Conservation (phyloP, 169 alveolate species). For the Plasmodium coatneyi region DNA sequence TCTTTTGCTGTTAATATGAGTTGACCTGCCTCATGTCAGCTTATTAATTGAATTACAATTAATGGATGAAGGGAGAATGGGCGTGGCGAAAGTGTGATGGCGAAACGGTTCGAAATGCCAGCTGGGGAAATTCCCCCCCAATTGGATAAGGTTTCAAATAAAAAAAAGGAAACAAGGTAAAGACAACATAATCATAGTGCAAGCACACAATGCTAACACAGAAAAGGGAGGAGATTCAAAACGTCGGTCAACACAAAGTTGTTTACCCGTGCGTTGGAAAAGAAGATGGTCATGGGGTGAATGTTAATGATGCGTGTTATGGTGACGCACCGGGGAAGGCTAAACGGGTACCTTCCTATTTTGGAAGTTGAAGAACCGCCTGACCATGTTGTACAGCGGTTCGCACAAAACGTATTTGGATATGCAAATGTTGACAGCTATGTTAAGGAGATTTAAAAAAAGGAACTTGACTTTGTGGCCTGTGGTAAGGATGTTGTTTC, state of each 20-base stretch:
- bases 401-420: conserved; percentile 68
- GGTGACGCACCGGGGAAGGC: background rate
- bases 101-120: background rate
- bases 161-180: background rate
- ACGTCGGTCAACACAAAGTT: background rate
- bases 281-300: background rate
- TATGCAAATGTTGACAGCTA: conserved; percentile 34
- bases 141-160: background rate
- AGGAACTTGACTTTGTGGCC: conserved; percentile 78
- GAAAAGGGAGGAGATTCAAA: background rate
- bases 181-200: background rate
- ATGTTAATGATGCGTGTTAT: background rate
- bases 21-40: background rate
- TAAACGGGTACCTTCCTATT: conserved; percentile 47
- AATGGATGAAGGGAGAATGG: background rate
- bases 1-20: background rate
- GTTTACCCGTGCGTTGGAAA: background rate
- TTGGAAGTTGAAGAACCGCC: conserved; percentile 50
- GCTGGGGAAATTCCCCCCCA: background rate
- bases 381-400: conserved; percentile 35
- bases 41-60: background rate
- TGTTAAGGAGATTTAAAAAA: conserved; percentile 8
- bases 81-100: background rate
- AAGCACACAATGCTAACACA: background rate
- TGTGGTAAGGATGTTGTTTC: conserved; percentile 84